A percentile compares a stretch with the other conserved stretches of the same genome.
Conservation (phyloP, 306 rosid genomes). For the Cicer judaicum region DNA sequence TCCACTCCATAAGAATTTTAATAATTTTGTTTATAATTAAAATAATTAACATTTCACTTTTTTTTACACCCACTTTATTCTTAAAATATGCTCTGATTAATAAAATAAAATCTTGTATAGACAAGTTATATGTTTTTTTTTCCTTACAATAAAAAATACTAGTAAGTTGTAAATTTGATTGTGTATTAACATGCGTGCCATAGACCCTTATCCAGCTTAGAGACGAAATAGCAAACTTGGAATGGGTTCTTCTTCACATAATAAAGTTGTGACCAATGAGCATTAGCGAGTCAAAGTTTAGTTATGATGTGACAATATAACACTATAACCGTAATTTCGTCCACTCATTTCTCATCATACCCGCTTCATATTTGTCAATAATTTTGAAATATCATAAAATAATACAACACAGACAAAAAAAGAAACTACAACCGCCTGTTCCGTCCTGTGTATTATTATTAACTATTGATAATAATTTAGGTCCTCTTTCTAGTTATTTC, state of each 20-base stretch:
- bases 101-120: not conserved
- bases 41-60: too few species aligned
- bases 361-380: constrained; percentile 31
- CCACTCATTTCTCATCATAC: constrained; percentile 78
- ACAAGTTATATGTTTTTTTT: not conserved
- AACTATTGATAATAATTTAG: constrained; percentile 1
- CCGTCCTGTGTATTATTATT: constrained; percentile 28
- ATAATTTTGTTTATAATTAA: not conserved
- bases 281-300: constrained; percentile 35
- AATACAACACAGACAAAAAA: constrained; percentile 22
- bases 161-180: not conserved
- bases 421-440: constrained; percentile 47
- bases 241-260: not conserved
- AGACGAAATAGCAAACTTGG: constrained; percentile 29
- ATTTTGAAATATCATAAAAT: constrained; percentile 26
- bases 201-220: constrained; percentile 11
- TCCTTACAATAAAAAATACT: too few species aligned
- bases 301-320: constrained; percentile 32
- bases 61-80: too few species aligned
- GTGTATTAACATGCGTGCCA: constrained; percentile 52
- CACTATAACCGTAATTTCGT: constrained; percentile 56
- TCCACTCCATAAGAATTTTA: not conserved
- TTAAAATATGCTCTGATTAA: not conserved
- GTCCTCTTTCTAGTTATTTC: constrained; percentile 30
- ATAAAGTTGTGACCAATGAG: not conserved